Percentiles rank a stretch among this genome's conserved stretches.
phyloP scores from a whole-genome alignment of 768 basidiomycete genomes.

The Serendipita sp. region DNA sequence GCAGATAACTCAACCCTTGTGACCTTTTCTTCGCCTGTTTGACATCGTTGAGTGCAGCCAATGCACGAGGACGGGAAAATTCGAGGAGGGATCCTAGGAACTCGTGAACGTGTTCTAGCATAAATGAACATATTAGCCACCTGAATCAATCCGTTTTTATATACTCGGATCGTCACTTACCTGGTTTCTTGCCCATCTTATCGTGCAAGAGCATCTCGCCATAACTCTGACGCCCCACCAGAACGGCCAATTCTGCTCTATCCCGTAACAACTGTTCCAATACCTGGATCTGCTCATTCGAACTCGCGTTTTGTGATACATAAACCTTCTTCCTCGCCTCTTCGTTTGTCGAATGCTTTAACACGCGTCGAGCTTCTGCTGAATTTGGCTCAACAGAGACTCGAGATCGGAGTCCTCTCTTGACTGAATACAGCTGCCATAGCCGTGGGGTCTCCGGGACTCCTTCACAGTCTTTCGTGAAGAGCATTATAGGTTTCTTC shows the following conservation, averaged over 20 bases:
- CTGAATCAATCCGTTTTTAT: background rate
- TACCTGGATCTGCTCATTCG: constrained; percentile 52
- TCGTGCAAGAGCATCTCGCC: constrained; percentile 76
- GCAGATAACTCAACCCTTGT: constrained; percentile 30
- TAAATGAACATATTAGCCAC: background rate
- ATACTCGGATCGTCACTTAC: constrained; percentile 24
- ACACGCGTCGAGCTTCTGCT: constrained; percentile 83
- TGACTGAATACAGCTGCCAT: background rate
- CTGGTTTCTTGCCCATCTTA: constrained; percentile 95
- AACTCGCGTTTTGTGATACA: constrained; percentile 63
- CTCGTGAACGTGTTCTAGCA: constrained; percentile 61
- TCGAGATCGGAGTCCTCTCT: background rate
- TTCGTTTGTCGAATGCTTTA: constrained; percentile 73
- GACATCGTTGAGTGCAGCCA: constrained; percentile 52
- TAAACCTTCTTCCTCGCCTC: constrained; percentile 70
- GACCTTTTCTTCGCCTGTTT: constrained; percentile 56
- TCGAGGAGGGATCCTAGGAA: constrained; percentile 72
- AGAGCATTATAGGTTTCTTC: constrained; percentile 34
- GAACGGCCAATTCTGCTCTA: constrained; percentile 63
- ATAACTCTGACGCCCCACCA: constrained; percentile 76
- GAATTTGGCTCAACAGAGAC: constrained; percentile 65
- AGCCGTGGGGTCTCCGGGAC: background rate
- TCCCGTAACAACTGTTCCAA: constrained; percentile 61
- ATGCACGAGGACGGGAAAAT: constrained; percentile 64
- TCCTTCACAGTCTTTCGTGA: constrained; percentile 6